Percentiles rank a stretch among this genome's conserved stretches.
These are phyloP conservation scores for Nadsonia commutata DNA, from an alignment of 1,139 yeast genomes.

Conservation along the genomic window DNA sequence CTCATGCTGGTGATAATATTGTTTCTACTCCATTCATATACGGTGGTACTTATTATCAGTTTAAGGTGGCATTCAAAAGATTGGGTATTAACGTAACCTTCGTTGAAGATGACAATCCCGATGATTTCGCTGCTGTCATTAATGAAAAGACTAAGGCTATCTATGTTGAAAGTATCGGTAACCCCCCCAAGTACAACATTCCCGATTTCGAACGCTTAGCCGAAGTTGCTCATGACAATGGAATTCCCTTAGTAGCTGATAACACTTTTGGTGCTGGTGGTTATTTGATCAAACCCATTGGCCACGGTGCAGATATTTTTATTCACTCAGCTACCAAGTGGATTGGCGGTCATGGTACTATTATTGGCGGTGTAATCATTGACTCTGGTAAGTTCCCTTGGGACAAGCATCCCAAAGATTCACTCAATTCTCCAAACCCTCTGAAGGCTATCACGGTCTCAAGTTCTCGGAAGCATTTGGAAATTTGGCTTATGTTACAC, in stretches of 20 bases:
- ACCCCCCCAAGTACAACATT: conserved; percentile 83
- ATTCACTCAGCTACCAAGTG: conserved; percentile 92
- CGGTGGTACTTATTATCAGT: conserved; percentile 94
- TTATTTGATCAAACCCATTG: conserved; percentile 67
- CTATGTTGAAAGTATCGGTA: conserved; percentile 83
- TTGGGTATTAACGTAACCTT: conserved; percentile 75
- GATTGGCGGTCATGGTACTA: conserved; percentile 97
- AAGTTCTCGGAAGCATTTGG: conserved; percentile 73
- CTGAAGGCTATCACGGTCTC: conserved; percentile 88
- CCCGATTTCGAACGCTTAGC: conserved; percentile 78
- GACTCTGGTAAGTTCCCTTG: conserved; percentile 91
- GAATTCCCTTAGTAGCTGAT: conserved; percentile 86
- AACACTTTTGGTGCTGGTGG: conserved; percentile 99
- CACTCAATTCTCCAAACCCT: conserved; percentile 83
- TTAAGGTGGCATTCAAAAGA: conserved; percentile 81
- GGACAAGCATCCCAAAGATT: conserved; percentile 65
- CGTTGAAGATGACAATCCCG: conserved; percentile 61
- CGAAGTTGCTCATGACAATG: conserved; percentile 71
- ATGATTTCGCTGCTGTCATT: conserved; percentile 53
- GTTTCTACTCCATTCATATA: conserved; percentile 78
- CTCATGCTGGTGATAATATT: conserved; percentile 80
- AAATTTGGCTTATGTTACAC: conserved; percentile 62
- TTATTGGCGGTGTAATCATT: conserved; percentile 82
- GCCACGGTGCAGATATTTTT: conserved; percentile 76
- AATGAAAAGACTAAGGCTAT: conserved; percentile 82